A percentile compares a stretch with the other conserved stretches of the same genome.
Evolutionary conservation across 495 filamentous ascomycete genomes (phyloP).

Genomic region (Extremus antarcticus): DNA sequence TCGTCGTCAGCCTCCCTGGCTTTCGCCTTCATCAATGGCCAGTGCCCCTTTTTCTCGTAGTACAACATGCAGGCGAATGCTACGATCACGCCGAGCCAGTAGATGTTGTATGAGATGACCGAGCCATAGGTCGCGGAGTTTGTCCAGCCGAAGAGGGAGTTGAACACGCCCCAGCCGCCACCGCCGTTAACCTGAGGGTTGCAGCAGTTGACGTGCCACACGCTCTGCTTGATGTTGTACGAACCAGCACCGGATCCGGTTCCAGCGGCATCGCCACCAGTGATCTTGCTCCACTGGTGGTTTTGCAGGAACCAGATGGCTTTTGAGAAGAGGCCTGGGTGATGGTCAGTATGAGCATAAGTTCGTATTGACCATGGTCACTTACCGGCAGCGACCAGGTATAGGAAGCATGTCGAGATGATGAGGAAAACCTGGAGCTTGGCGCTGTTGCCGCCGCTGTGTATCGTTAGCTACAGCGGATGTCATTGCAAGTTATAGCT

Average conservation of each 20-base stretch:
- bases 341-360: neutral
- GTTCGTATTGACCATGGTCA: neutral
- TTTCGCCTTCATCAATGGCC: constrained; percentile 44
- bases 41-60: constrained; percentile 55
- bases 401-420: constrained; percentile 70
- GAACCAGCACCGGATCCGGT: constrained; percentile 69
- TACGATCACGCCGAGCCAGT: constrained; percentile 62
- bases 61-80: constrained; percentile 53
- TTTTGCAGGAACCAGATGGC: constrained; percentile 63
- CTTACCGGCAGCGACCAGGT: constrained; percentile 64
- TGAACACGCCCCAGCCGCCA: constrained; percentile 85
- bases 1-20: neutral
- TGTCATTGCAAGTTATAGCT: neutral
- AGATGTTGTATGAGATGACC: constrained; percentile 80
- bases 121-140: constrained; percentile 80
- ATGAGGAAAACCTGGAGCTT: constrained; percentile 72
- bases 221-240: constrained; percentile 72
- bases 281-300: constrained; percentile 48
- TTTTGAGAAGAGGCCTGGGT: constrained; percentile 55
- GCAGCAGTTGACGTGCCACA: constrained; percentile 93
- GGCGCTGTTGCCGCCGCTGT: constrained; percentile 49
- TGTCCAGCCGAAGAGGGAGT: constrained; percentile 71
- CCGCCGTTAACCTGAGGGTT: constrained; percentile 60
- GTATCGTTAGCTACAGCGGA: neutral
- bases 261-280: constrained; percentile 67